Conservation (phyloP, 805 yeast genomes). For the Wickerhamiella musiphila region DNA sequence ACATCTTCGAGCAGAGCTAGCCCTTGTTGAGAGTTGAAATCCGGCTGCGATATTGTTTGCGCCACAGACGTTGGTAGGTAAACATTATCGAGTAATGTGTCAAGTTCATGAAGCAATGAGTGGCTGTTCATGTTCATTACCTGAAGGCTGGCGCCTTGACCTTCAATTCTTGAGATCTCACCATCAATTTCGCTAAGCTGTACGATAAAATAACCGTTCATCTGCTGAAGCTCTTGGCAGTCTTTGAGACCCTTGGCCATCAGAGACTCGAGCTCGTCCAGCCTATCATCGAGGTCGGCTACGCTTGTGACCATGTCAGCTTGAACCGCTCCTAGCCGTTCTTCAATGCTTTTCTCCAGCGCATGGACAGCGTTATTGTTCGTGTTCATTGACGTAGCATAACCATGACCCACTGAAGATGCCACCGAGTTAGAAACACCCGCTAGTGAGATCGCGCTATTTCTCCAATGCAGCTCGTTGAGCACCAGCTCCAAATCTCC, state of each 20-base stretch:
- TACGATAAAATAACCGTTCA: conserved; percentile 38
- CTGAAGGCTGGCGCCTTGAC: conserved; percentile 66
- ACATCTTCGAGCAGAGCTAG: conserved; percentile 35
- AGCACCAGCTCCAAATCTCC: conserved; percentile 42
- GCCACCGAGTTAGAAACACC: too few relatives aligned
- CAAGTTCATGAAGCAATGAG: conserved; percentile 50
- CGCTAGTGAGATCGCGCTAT: too few relatives aligned
- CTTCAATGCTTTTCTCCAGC: conserved; percentile 38
- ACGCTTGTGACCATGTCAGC: conserved; percentile 42
- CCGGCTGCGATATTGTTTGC: conserved; percentile 28
- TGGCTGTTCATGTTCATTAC: conserved; percentile 70
- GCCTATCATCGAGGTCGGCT: conserved; percentile 31
- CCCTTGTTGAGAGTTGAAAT: conserved; percentile 31
- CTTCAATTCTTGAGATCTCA: conserved; percentile 55
- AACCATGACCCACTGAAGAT: too few relatives aligned
- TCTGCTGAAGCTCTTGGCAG: conserved; percentile 38
- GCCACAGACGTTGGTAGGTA: conserved; percentile 43
- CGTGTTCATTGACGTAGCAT: too few relatives aligned
- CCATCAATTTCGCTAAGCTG: conserved; percentile 46
- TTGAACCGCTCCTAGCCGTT: conserved; percentile 44
- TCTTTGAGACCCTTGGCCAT: conserved; percentile 31
- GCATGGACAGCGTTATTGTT: conserved; percentile 38
- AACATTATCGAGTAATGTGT: conserved; percentile 51
- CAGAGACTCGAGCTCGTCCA: conserved; percentile 27
- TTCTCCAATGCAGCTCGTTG: conserved; percentile 64